These are phyloP conservation scores for Eleusine indica DNA, from an alignment of 176 grass and related monocot species.

Conservation along the genomic window DNA sequence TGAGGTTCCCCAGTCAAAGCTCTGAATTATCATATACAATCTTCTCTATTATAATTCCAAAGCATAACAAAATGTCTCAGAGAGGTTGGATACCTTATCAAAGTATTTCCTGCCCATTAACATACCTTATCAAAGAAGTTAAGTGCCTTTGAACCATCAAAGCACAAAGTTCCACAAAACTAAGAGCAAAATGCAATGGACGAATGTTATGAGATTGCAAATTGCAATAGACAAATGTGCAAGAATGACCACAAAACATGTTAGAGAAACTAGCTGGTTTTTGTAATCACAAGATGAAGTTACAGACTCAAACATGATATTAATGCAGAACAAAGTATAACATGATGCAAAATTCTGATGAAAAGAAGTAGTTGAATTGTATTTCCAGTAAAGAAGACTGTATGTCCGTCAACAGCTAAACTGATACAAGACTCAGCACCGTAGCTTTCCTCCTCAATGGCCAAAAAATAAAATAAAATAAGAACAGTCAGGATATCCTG, in stretches of 20 bases:
- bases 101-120: no score
- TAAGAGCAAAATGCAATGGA: not conserved
- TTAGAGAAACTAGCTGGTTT: not conserved
- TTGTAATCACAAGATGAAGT: not conserved
- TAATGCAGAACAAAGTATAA: not conserved
- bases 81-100: no score
- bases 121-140: not conserved
- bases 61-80: not conserved
- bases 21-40: not conserved
- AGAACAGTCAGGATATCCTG: conserved; percentile 71
- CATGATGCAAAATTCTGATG: not conserved
- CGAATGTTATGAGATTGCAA: not conserved
- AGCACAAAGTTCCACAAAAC: not conserved
- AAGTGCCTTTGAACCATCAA: not conserved
- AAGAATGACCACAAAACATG: not conserved
- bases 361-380: not conserved
- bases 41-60: not conserved
- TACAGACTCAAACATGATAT: not conserved
- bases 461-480: conserved; percentile 36
- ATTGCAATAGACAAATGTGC: not conserved
- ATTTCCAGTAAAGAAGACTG: conserved; percentile 16
- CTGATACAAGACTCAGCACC: not conserved
- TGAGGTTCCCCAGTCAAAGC: not conserved
- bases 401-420: conserved; percentile 2
- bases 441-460: conserved; percentile 15